These are phyloP conservation scores for Solanum peruvianum DNA, from an alignment of 257 asterid genomes.

Conservation along the genomic window DNA sequence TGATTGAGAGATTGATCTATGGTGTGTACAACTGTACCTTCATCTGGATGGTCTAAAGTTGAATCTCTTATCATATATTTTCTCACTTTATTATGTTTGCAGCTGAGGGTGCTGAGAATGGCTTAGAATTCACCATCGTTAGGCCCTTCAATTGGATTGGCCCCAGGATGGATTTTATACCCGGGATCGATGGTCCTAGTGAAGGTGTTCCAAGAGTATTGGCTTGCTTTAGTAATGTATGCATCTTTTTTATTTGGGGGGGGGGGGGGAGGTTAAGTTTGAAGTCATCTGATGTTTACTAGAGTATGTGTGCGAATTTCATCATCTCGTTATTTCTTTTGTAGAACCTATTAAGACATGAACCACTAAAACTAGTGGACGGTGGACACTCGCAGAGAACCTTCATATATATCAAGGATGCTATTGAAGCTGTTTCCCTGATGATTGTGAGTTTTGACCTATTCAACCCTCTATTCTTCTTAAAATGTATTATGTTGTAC, in stretches of 20 bases:
- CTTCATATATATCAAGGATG: conserved; percentile 83
- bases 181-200: conserved; percentile 95
- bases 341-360: conserved; percentile 78
- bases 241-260: background rate
- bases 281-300: background rate
- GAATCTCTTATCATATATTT: background rate
- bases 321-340: background rate
- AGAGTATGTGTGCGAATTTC: background rate
- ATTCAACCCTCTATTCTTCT: background rate
- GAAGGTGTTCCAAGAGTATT: conserved; percentile 98
- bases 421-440: conserved; percentile 86
- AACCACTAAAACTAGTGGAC: conserved; percentile 89
- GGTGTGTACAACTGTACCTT: conserved; percentile 38
- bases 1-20: conserved; percentile 88
- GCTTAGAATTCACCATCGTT: conserved; percentile 85
- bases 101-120: conserved; percentile 99
- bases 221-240: conserved; percentile 90
- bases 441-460: conserved; percentile 66
- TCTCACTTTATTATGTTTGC: conserved; percentile 17
- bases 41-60: conserved; percentile 2
- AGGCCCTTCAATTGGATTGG: conserved; percentile 99
- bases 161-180: conserved; percentile 96
- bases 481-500: background rate
- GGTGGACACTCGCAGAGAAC: conserved; percentile 96
- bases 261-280: background rate